Conservation (phyloP, 352 stramenopile species). For the Phytophthora parvispora region DNA sequence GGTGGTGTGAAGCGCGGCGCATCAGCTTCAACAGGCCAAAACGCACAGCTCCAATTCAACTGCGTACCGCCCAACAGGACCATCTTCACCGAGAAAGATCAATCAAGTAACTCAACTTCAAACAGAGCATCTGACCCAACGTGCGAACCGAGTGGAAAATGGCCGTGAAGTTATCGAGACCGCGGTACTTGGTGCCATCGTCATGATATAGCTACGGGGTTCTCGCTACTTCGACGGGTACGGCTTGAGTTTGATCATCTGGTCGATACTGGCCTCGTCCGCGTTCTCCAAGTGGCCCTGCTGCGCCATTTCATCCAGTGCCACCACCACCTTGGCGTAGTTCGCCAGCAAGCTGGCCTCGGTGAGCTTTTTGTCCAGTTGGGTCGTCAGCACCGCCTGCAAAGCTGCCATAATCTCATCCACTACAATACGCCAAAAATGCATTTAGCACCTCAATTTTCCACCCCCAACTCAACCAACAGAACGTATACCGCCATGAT, state of each 20-base stretch:
- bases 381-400: constrained; percentile 56
- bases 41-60: not conserved
- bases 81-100: not conserved
- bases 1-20: constrained; percentile 4
- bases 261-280: constrained; percentile 64
- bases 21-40: constrained; percentile 1
- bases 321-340: constrained; percentile 73
- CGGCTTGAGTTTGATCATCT: constrained; percentile 50
- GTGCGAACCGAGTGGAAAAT: not conserved
- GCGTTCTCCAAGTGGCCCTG: constrained; percentile 62
- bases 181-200: not conserved
- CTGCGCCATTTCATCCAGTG: constrained; percentile 77
- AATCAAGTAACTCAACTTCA: constrained; percentile 3
- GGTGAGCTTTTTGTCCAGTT: constrained; percentile 81
- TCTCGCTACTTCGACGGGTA: constrained; percentile 35
- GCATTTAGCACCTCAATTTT: constrained; percentile 1
- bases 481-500: no score
- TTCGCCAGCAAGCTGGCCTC: constrained; percentile 64
- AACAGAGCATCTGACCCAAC: not conserved
- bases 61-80: not conserved
- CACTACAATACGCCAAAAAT: constrained; percentile 38
- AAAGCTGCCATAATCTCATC: constrained; percentile 65
- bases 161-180: constrained; percentile 1
- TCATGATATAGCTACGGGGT: not conserved
- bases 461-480: not conserved